Evolutionary conservation across 768 basidiomycete genomes (phyloP), one percentile per base, ranked within the genome.

Genomic region (Phaffia australis): DNA sequence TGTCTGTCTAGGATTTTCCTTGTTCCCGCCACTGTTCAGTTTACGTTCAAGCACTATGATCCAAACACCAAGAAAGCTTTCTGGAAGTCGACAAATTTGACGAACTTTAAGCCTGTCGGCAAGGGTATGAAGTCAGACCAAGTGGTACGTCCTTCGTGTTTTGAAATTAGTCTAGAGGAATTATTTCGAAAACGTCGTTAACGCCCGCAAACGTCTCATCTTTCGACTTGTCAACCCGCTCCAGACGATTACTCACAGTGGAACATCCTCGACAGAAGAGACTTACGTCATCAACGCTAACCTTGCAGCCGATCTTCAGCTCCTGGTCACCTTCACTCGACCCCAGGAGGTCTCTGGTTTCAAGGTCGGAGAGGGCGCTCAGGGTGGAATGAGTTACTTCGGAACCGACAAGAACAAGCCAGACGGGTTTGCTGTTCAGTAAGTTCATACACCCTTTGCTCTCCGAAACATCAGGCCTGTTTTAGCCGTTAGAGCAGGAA

Each of bases 11-110:
- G 71, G 18, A 68, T 65, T 72, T 94, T 92, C 27, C 75, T 97
- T 68, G 92, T 93, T 85, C 93, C 88, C 74, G 92, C 95, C 3
- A 89, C 87, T 35, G 85, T 94, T 72, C 94, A 99, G 77, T 89
- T 97, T 76, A 88, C 85, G 4, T 92, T 85, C 84, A 94, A 92
- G 78, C 77, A 87, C 60, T 86, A 83, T 79, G 83, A 95, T 73
- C 85, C 90, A 6, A 81, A 82, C 69, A 89, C 85, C 23, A 83
- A 84, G 64, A 81, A 87, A 72, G 81, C 77, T 56, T 79, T 79
- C 66, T 99, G 93, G 93, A 88, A 87, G 76, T 90, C 89, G 30
- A 74, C 90, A 75, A 91, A 90, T 66, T 87, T 72, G 3, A 64
- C 71, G 3, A 72, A 71, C 16, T 73, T 73, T 60, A 73, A 74